Conservation (phyloP, 2,329 filamentous ascomycete species). For the Cladosporium phlei region DNA sequence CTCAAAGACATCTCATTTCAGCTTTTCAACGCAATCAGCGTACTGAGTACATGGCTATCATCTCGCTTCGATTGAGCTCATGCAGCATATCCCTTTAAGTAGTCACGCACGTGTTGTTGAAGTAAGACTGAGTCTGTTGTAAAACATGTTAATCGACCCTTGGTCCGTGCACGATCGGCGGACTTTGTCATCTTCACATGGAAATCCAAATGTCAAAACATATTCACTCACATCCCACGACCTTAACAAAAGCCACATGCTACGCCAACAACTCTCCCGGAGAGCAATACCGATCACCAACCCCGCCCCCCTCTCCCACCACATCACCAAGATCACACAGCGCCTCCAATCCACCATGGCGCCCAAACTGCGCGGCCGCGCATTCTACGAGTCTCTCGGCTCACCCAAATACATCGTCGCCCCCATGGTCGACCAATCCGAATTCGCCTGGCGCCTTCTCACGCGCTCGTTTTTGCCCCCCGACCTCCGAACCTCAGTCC, state of each 20-base stretch:
- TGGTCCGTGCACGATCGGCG: too few species aligned
- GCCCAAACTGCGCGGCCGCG: slow-evolving; percentile 55
- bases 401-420: slow-evolving; percentile 86
- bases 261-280: not conserved
- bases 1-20: too few species aligned
- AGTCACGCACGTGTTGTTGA: too few species aligned
- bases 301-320: not conserved
- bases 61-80: too few species aligned
- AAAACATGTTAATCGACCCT: too few species aligned
- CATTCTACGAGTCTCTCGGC: slow-evolving; percentile 92
- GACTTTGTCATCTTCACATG: not conserved
- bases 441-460: slow-evolving; percentile 97
- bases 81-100: too few species aligned
- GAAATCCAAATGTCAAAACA: not conserved
- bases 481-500: slow-evolving; percentile 55
- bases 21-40: too few species aligned
- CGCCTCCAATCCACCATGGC: slow-evolving; percentile 21
- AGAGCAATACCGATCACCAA: not conserved
- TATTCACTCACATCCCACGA: not conserved
- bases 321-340: not conserved
- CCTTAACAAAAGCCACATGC: not conserved
- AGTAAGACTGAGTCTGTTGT: too few species aligned
- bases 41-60: too few species aligned
- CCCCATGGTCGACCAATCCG: slow-evolving; percentile 97
- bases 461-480: slow-evolving; percentile 83